These are phyloP conservation scores for Chloris gayana DNA, from an alignment of 176 grass and related monocot species.

Conservation along the genomic window DNA sequence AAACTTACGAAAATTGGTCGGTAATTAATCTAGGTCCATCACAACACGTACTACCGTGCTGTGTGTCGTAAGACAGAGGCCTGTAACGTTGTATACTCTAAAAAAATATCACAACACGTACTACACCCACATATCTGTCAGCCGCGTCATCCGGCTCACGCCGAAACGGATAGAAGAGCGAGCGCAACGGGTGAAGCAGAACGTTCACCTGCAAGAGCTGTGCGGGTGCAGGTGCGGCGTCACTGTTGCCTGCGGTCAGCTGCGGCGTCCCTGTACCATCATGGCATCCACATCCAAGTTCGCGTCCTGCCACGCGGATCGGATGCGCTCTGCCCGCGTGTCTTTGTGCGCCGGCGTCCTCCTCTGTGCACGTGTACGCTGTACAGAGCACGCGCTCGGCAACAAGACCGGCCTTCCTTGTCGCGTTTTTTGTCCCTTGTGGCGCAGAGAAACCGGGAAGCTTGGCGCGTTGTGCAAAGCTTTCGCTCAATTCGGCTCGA, in stretches of 20 bases:
- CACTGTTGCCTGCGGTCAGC: constrained; percentile 1
- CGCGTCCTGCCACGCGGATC: background rate
- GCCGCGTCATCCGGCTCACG: background rate
- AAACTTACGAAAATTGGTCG: too few relatives aligned
- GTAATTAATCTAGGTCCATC: background rate
- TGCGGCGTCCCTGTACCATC: constrained; percentile 32
- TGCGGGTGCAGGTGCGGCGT: constrained; percentile 26
- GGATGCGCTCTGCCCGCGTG: background rate
- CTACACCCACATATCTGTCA: background rate
- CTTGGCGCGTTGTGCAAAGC: background rate
- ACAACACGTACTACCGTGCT: too few relatives aligned
- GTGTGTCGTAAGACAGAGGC: too few relatives aligned
- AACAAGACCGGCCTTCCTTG: background rate
- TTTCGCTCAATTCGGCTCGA: too few relatives aligned
- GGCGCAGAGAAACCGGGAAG: background rate
- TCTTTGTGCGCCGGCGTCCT: background rate
- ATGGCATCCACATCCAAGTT: background rate
- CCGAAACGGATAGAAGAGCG: background rate
- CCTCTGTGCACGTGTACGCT: background rate
- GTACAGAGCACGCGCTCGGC: background rate
- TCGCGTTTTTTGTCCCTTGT: background rate
- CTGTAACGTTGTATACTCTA: too few relatives aligned
- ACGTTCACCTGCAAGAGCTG: background rate
- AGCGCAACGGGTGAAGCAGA: constrained; percentile 14
- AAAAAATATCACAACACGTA: too few relatives aligned